phyloP scores from a whole-genome alignment of 2,329 filamentous ascomycete genomes.

The Talaromyces sp. region DNA sequence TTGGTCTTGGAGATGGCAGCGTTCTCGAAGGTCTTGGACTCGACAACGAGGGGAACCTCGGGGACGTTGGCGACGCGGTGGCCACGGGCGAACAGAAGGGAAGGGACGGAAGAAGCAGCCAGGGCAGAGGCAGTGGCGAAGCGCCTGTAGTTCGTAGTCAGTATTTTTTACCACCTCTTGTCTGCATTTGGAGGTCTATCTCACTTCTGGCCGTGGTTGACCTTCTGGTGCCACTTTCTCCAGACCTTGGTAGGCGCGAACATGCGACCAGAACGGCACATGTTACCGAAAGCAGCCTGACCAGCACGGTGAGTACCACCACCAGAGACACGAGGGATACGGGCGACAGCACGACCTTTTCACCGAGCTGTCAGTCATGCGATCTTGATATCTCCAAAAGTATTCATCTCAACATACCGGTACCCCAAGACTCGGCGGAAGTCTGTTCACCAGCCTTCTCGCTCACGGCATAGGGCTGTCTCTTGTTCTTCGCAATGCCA shows the following conservation, averaged over 20 bases:
- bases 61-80: slow-evolving; percentile 89
- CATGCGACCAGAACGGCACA: slow-evolving; percentile 99
- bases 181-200: slow-evolving; percentile 19
- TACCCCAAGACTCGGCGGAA: slow-evolving; percentile 99
- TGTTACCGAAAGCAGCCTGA: slow-evolving; percentile 99
- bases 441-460: slow-evolving; percentile 99
- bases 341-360: slow-evolving; percentile 92
- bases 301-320: slow-evolving; percentile 99
- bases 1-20: slow-evolving; percentile 81
- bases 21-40: slow-evolving; percentile 80
- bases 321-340: slow-evolving; percentile 99
- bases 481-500: slow-evolving; percentile 99
- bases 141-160: slow-evolving; percentile 48
- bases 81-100: slow-evolving; percentile 92
- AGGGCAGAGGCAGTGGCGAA: slow-evolving; percentile 97
- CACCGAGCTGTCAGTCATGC: slow-evolving; percentile 11
- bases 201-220: slow-evolving; percentile 97
- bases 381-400: slow-evolving; percentile 5
- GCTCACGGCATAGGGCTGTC: slow-evolving; percentile 98
- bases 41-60: slow-evolving; percentile 94
- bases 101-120: slow-evolving; percentile 89
- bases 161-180: not conserved
- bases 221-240: slow-evolving; percentile 99
- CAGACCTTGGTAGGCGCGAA: slow-evolving; percentile 99
- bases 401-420: slow-evolving; percentile 60